Conservation (phyloP, 495 filamentous ascomycete genomes). For the Neurospora tetraspora region DNA sequence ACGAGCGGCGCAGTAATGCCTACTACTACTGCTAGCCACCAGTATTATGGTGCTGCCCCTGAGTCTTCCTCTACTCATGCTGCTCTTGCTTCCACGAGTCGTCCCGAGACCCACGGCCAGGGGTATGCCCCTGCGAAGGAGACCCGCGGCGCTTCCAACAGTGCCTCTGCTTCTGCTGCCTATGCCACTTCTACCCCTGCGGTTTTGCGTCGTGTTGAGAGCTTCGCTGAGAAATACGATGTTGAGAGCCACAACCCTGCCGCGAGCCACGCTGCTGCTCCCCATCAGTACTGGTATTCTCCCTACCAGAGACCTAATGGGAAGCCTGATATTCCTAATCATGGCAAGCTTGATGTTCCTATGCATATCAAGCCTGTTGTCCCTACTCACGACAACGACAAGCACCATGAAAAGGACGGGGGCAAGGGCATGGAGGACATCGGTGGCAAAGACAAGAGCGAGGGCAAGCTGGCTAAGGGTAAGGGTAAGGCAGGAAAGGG, state of each 20-base stretch:
- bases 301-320: background rate
- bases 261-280: background rate
- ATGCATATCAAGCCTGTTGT: background rate
- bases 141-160: no score
- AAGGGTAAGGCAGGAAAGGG: background rate
- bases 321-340: no score
- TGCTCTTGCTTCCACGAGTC: background rate
- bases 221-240: background rate
- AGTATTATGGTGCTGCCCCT: background rate
- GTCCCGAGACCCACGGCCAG: no score
- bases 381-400: background rate
- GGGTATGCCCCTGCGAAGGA: no score
- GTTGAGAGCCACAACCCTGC: background rate
- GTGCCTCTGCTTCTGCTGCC: background rate
- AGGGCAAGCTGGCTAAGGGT: no score
- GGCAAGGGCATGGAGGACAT: background rate
- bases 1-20: background rate
- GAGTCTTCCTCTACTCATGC: background rate
- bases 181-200: background rate
- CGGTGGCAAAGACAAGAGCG: background rate
- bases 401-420: background rate
- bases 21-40: background rate
- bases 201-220: background rate
- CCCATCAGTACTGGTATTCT: background rate
- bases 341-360: no score